Conservation (phyloP, 2,329 filamentous ascomycete species). For the Epichloe aotearoae region DNA sequence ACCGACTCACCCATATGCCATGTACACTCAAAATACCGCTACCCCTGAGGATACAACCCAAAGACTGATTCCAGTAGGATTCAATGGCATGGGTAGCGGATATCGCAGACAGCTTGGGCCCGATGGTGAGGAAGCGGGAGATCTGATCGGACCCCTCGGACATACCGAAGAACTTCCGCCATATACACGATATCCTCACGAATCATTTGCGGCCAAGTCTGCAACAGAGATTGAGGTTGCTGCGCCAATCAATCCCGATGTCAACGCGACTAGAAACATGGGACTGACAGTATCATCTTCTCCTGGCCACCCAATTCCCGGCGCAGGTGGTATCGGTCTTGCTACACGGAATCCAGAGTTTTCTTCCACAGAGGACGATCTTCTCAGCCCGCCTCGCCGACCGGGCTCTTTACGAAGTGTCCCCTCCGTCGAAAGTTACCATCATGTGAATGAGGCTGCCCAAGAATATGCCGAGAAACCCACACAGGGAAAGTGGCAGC, state of each 20-base stretch:
- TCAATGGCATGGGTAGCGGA: conserved; percentile 49
- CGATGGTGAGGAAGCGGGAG: conserved; percentile 74
- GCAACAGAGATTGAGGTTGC: conserved; percentile 11
- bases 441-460: conserved; percentile 41
- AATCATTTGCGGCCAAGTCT: conserved; percentile 37
- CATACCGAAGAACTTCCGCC: conserved; percentile 86
- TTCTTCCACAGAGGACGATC: conserved; percentile 40
- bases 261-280: not conserved
- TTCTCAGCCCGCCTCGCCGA: conserved; percentile 28
- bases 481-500: conserved; percentile 36
- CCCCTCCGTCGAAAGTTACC: conserved; percentile 26
- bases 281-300: not conserved
- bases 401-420: conserved; percentile 40
- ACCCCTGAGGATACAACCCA: conserved; percentile 32
- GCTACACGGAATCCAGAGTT: conserved; percentile 51
- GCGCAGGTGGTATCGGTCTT: conserved; percentile 48
- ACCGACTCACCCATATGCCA: conserved; percentile 72
- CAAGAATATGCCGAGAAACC: conserved; percentile 34
- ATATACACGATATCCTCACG: conserved; percentile 80
- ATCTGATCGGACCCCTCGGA: conserved; percentile 75
- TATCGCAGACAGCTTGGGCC: conserved; percentile 65
- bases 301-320: conserved; percentile 25
- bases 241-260: not conserved
- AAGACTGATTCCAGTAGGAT: conserved; percentile 53
- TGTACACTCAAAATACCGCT: conserved; percentile 73